A percentile compares a stretch with the other conserved stretches of the same genome.
Evolutionary conservation across 805 yeast species (phyloP).

Genomic region (Candida insectorum): DNA sequence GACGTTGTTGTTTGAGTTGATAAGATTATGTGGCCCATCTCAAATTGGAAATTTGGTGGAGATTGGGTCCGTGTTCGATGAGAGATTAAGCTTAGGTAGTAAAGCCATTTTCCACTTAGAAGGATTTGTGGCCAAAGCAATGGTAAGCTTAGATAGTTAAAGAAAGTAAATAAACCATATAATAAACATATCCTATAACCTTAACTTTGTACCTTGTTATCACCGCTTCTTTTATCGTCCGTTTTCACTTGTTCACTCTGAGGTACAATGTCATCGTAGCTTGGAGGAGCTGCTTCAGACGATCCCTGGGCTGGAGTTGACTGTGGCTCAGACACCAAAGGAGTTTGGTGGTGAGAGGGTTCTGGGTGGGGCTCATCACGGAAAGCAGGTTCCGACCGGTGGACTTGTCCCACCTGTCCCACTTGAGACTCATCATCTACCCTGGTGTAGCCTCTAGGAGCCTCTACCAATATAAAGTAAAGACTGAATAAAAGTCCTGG

Average conservation of each 20-base stretch:
- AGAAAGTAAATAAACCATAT: background rate
- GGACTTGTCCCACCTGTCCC: background rate
- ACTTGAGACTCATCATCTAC: background rate
- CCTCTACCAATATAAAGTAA: constrained; percentile 23
- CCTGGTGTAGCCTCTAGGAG: constrained; percentile 6
- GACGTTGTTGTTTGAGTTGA: constrained; percentile 44
- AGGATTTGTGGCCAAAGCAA: constrained; percentile 85
- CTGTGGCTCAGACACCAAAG: background rate
- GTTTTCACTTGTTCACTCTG: background rate
- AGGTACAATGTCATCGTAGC: constrained; percentile 9
- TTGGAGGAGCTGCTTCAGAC: constrained; percentile 11
- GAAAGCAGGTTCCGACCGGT: background rate
- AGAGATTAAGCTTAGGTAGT: constrained; percentile 78
- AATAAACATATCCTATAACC: background rate
- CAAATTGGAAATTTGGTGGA: constrained; percentile 50
- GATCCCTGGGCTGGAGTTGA: constrained; percentile 2
- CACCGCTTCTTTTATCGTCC: constrained; percentile 12
- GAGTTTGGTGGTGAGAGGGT: background rate
- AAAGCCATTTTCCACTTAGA: constrained; percentile 93
- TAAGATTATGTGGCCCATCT: constrained; percentile 21
- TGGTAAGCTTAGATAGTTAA: constrained; percentile 47
- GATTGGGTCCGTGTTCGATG: constrained; percentile 71
- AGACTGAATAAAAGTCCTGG: constrained; percentile 33
- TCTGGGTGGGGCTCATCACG: background rate
- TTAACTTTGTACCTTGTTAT: constrained; percentile 30